These are phyloP conservation scores for Rhizophlyctis rosea DNA, from an alignment of 192 early-diverging fungal genomes.

Conservation along the genomic window DNA sequence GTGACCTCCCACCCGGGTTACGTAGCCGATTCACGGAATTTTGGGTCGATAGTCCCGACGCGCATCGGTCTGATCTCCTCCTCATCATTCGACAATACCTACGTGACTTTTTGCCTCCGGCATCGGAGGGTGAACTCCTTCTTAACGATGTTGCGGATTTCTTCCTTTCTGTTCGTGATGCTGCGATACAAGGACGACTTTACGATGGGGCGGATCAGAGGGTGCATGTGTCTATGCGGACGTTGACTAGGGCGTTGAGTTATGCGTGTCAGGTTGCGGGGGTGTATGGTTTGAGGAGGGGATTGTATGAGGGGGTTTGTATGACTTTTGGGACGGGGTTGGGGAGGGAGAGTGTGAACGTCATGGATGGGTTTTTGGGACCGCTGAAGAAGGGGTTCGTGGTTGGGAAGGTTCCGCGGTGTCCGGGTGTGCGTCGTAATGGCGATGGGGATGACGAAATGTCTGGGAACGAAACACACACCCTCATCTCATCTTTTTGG, in stretches of 20 bases:
- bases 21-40: slow-evolving; percentile 93
- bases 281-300: slow-evolving; percentile 77
- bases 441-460: slow-evolving; percentile 2
- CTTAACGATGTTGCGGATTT: slow-evolving; percentile 74
- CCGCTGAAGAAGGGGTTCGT: slow-evolving; percentile 58
- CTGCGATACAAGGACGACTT: slow-evolving; percentile 67
- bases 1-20: slow-evolving; percentile 88
- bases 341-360: slow-evolving; percentile 60
- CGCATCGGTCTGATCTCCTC: slow-evolving; percentile 72
- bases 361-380: slow-evolving; percentile 53
- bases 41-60: slow-evolving; percentile 90
- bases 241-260: slow-evolving; percentile 81
- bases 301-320: slow-evolving; percentile 86
- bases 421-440: no score
- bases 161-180: slow-evolving; percentile 70
- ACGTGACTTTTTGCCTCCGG: slow-evolving; percentile 35
- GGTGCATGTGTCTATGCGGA: slow-evolving; percentile 91
- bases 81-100: slow-evolving; percentile 80
- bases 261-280: slow-evolving; percentile 67
- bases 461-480: no score
- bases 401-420: slow-evolving; percentile 57
- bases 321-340: slow-evolving; percentile 97
- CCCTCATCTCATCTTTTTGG: slow-evolving; percentile 87
- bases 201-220: slow-evolving; percentile 86
- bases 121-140: slow-evolving; percentile 57